phyloP scores from a whole-genome alignment of 352 stramenopile species.

The Globisporangium nagaii region DNA sequence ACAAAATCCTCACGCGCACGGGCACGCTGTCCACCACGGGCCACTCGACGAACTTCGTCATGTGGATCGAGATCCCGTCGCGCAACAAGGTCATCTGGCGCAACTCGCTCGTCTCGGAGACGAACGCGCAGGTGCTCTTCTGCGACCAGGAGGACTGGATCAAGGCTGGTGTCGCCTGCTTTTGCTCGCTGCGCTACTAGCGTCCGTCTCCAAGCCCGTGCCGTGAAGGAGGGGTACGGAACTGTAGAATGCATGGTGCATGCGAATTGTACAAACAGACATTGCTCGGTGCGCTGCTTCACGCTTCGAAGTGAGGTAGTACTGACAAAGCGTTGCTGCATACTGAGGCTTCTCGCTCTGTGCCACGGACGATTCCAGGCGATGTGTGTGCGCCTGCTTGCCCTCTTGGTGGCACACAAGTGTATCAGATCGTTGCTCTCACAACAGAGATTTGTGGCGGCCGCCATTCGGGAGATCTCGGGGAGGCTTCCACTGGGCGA shows the following conservation, averaged over 20 bases:
- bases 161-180: constrained; percentile 91
- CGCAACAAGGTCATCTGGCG: constrained; percentile 65
- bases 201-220: no score
- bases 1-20: constrained; percentile 89
- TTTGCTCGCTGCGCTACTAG: constrained; percentile 89
- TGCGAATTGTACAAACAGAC: not conserved
- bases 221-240: not conserved
- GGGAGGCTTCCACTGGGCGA: constrained; percentile 47
- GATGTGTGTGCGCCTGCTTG: no score
- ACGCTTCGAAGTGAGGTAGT: no score
- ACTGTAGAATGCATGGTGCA: not conserved
- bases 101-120: constrained; percentile 87
- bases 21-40: constrained; percentile 88
- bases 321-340: no score
- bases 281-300: no score
- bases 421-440: no score
- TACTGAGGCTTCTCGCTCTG: no score
- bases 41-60: constrained; percentile 93
- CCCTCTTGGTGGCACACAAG: no score
- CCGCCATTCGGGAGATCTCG: no score
- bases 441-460: no score
- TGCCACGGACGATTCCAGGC: no score
- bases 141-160: constrained; percentile 91
- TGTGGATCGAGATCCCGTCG: constrained; percentile 91
- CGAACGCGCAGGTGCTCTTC: constrained; percentile 77